Percentiles rank a stretch among this genome's conserved stretches.
These are phyloP conservation scores for Fusarium nelsonii DNA, from an alignment of 2,329 filamentous ascomycete species.

Conservation along the genomic window DNA sequence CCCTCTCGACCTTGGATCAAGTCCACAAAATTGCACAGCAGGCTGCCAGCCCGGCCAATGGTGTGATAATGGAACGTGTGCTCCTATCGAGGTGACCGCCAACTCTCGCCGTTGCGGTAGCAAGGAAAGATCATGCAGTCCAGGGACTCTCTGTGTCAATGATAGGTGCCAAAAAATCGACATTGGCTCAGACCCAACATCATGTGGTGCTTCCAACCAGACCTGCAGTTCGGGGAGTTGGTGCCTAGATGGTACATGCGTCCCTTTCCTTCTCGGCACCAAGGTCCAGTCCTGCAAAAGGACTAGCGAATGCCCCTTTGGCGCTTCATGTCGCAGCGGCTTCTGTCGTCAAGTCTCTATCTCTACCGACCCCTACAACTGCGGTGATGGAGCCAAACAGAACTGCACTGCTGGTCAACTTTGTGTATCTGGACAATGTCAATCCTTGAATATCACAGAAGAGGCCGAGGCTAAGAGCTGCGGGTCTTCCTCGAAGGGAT, in stretches of 20 bases:
- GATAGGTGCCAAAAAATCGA: constrained; percentile 26
- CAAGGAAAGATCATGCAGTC: neutral
- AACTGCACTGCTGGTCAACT: constrained; percentile 30
- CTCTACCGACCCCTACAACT: constrained; percentile 28
- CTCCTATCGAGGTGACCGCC: constrained; percentile 26
- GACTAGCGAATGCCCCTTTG: constrained; percentile 23
- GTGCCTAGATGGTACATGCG: constrained; percentile 38
- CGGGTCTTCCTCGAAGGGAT: constrained; percentile 10
- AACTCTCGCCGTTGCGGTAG: constrained; percentile 30
- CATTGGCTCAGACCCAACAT: constrained; percentile 32
- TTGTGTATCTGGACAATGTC: constrained; percentile 27
- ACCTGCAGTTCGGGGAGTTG: constrained; percentile 35
- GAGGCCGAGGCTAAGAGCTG: constrained; percentile 1
- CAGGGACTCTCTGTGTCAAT: constrained; percentile 39
- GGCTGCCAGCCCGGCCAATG: constrained; percentile 32
- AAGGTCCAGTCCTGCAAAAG: constrained; percentile 31
- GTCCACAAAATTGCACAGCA: constrained; percentile 3
- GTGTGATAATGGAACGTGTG: constrained; percentile 32
- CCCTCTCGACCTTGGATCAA: constrained; percentile 15
- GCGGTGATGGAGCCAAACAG: constrained; percentile 6
- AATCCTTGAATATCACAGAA: constrained; percentile 18
- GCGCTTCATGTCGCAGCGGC: constrained; percentile 8
- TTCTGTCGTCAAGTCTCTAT: constrained; percentile 30
- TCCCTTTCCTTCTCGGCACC: constrained; percentile 34
- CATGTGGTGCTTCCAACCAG: constrained; percentile 23